Evolutionary conservation across 139 green algal species (phyloP), one percentile per base, ranked within the genome.

Genomic region (Volvox africanus): DNA sequence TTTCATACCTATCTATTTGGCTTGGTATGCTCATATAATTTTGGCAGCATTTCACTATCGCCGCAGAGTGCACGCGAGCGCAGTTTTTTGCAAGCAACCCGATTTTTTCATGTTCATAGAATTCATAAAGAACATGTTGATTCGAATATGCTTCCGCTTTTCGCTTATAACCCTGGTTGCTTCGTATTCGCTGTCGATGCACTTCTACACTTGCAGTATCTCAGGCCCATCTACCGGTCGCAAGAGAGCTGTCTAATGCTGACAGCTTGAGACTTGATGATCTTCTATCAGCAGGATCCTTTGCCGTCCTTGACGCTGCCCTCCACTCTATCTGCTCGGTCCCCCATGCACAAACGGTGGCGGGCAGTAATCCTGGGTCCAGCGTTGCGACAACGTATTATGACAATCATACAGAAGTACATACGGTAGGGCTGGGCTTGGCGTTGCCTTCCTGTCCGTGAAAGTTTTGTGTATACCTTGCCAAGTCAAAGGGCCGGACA

Each of bases 261-360:
- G 80, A 86, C 80, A 86, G 80, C 26, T 86, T 86, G 35, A 26
- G 50, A 55, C 26, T 86, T 28, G 55, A 86, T n/a, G 80, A 86
- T 44, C 1, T 86, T 1, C 12, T 86, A 9, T 50, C 80, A 12
- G 13, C 80, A 71, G 80, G 80, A 14, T 86, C 80, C 1, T 44
- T 86, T 28, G 69, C 22, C 11, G 55, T 55, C 0, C 17, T 73
- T 44, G 80, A 33, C 33, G 75, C 32, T 24, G 75, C 75, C 22
- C 75, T 81, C 18, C 75, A 81, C 30, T 81, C 75, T 81, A 81
- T 81, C 75, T 81, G 75, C 33, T 61, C 75, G 32, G 50, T 81
- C 75, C 75, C 75, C 33, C 30, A 81, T 19, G 32, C 75, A 55
- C 75, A 81, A 81, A 24, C 28, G 76, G 1, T 28, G 76, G 13